A percentile compares a stretch with the other conserved stretches of the same genome.
Evolutionary conservation across 768 basidiomycete species (phyloP).

Genomic region (Panellus pusillus): DNA sequence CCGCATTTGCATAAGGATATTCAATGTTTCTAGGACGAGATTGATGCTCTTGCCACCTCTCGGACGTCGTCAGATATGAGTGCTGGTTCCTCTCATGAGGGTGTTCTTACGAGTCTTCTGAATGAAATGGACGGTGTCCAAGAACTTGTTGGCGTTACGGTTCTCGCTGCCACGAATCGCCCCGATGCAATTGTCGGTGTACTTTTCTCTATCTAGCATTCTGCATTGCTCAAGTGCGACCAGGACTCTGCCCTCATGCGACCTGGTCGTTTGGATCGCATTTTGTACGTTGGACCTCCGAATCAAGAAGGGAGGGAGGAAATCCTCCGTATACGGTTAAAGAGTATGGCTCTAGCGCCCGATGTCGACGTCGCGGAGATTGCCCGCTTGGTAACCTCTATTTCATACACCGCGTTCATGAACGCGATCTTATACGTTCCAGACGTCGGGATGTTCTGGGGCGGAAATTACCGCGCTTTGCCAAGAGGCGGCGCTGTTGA

Average conservation of each 20-base stretch:
- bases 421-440: neutral
- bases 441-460: constrained; percentile 96
- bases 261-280: constrained; percentile 91
- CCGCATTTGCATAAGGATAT: constrained; percentile 3
- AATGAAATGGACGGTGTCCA: constrained; percentile 99
- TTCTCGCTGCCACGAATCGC: constrained; percentile 94
- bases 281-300: constrained; percentile 93
- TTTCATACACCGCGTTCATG: neutral
- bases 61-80: constrained; percentile 63
- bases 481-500: constrained; percentile 91
- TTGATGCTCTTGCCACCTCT: constrained; percentile 88
- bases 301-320: constrained; percentile 78
- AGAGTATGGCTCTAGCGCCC: constrained; percentile 77
- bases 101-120: constrained; percentile 87
- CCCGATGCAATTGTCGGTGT: constrained; percentile 84
- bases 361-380: constrained; percentile 66
- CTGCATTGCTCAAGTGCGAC: neutral
- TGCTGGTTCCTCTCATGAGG: constrained; percentile 65
- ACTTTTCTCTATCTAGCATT: neutral
- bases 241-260: constrained; percentile 96
- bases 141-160: constrained; percentile 90
- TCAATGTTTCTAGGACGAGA: constrained; percentile 72
- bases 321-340: constrained; percentile 77
- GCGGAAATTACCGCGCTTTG: constrained; percentile 91
- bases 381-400: constrained; percentile 62